Evolutionary conservation across 2,329 filamentous ascomycete species (phyloP).

Genomic region (Dactylellina parvicollis): DNA sequence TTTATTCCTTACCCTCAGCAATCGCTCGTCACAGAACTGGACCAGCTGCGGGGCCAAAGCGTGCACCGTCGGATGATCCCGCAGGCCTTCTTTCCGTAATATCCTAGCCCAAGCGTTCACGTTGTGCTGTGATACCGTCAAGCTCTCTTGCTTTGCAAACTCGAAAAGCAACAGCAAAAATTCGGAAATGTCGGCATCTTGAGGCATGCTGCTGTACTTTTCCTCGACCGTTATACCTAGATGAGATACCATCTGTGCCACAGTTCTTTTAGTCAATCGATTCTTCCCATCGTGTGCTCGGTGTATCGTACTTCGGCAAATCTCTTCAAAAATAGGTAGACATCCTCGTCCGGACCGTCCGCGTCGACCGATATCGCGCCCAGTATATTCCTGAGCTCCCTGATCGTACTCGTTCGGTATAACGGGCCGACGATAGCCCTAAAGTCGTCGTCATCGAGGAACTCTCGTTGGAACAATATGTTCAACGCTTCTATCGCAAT

Average conservation of each 20-base stretch:
- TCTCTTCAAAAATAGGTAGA: constrained; percentile 92
- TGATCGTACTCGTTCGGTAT: constrained; percentile 76
- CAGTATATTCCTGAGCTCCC: constrained; percentile 77
- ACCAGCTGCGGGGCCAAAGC: constrained; percentile 77
- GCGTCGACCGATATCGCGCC: constrained; percentile 82
- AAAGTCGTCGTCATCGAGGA: constrained; percentile 81
- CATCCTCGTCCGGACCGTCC: constrained; percentile 86
- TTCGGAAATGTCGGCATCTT: constrained; percentile 73
- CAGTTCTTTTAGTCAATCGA: background rate
- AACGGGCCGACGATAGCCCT: constrained; percentile 79
- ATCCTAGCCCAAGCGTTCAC: constrained; percentile 89
- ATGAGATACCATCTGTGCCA: constrained; percentile 80
- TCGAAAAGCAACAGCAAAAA: constrained; percentile 82
- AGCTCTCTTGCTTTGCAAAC: constrained; percentile 83
- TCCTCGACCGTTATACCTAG: constrained; percentile 85
- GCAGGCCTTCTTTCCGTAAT: constrained; percentile 76
- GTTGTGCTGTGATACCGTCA: constrained; percentile 91
- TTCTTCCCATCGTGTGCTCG: background rate
- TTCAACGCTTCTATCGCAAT: constrained; percentile 85
- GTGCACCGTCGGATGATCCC: constrained; percentile 69
- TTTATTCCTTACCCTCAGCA: constrained; percentile 69
- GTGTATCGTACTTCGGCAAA: constrained; percentile 78
- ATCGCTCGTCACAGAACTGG: constrained; percentile 81
- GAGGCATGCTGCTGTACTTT: constrained; percentile 74
- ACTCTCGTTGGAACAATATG: constrained; percentile 78